A percentile compares a stretch with the other conserved stretches of the same genome.
phyloP scores from a whole-genome alignment of 2,329 filamentous ascomycete species.

The Penicillium sp. region DNA sequence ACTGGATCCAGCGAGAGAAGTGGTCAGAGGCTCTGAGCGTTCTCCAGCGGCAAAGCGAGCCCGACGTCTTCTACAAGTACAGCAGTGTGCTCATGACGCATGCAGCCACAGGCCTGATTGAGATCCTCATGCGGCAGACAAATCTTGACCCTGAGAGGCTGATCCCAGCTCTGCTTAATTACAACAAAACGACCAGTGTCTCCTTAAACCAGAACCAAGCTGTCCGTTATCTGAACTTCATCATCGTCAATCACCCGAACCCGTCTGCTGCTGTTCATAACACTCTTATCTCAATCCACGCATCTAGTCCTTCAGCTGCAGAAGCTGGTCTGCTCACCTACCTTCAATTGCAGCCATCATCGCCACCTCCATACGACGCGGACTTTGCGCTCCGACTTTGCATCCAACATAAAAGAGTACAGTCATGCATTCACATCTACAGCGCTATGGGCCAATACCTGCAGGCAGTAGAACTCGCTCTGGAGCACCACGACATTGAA shows the following conservation, averaged over 20 bases:
- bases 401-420: slow-evolving; percentile 88
- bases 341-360: slow-evolving; percentile 84
- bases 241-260: slow-evolving; percentile 77
- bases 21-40: slow-evolving; percentile 86
- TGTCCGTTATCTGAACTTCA: slow-evolving; percentile 86
- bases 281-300: slow-evolving; percentile 93
- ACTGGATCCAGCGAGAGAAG: slow-evolving; percentile 94
- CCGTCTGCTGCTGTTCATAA: slow-evolving; percentile 88
- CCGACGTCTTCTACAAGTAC: slow-evolving; percentile 93
- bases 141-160: slow-evolving; percentile 81
- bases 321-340: slow-evolving; percentile 85
- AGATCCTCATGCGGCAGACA: slow-evolving; percentile 88
- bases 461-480: slow-evolving; percentile 86
- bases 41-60: slow-evolving; percentile 86
- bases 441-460: slow-evolving; percentile 93
- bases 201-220: slow-evolving; percentile 79
- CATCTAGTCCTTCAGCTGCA: slow-evolving; percentile 76
- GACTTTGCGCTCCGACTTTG: slow-evolving; percentile 95
- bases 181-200: slow-evolving; percentile 71
- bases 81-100: slow-evolving; percentile 96
- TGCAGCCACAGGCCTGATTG: slow-evolving; percentile 78
- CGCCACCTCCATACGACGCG: slow-evolving; percentile 80
- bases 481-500: slow-evolving; percentile 85
- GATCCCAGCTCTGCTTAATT: slow-evolving; percentile 90
- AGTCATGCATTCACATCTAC: slow-evolving; percentile 96